These are phyloP conservation scores for Botryotinia calthae DNA, from an alignment of 2,329 filamentous ascomycete species.

Conservation along the genomic window DNA sequence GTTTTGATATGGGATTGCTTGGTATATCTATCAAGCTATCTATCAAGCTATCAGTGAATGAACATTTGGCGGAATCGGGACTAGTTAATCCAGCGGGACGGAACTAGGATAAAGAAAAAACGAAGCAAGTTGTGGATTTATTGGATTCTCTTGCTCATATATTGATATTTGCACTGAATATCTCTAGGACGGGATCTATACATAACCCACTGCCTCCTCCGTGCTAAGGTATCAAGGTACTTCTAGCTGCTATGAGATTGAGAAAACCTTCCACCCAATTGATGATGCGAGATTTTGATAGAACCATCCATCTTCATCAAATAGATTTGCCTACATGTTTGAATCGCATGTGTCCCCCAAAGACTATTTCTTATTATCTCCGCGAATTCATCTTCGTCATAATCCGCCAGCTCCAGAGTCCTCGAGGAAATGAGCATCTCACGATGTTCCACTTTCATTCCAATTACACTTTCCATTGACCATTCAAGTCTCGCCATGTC, in stretches of 20 bases:
- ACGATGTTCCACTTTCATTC: neutral
- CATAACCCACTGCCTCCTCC: accelerated
- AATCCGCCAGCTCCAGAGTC: neutral
- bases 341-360: neutral
- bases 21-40: too few species aligned
- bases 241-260: neutral
- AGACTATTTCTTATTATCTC: neutral
- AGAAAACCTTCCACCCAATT: neutral
- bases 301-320: neutral
- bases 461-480: neutral
- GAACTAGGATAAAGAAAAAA: too few species aligned
- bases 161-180: neutral
- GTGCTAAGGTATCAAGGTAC: neutral
- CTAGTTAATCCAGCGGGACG: too few species aligned
- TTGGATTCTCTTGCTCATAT: neutral
- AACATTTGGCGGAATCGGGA: too few species aligned
- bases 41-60: too few species aligned
- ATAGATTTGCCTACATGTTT: neutral
- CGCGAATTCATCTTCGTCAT: neutral
- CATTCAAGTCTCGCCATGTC: neutral
- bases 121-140: neutral
- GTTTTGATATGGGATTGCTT: too few species aligned
- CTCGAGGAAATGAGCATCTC: neutral
- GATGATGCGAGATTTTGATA: neutral
- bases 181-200: neutral